Evolutionary conservation across 306 rosid genomes (phyloP), one percentile per base, ranked within the genome.

Genomic region (Lablab purpureus): DNA sequence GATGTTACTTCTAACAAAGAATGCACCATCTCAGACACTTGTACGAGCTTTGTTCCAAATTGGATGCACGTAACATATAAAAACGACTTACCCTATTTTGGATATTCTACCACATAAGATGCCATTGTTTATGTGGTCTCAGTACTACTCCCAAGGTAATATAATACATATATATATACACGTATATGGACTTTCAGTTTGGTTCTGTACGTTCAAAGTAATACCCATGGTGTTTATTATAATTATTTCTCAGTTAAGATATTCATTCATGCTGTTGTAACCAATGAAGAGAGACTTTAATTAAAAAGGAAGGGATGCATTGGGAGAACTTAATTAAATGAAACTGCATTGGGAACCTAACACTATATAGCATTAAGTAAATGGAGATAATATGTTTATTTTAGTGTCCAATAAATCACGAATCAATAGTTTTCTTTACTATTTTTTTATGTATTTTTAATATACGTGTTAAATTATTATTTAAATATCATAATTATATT

Each of bases 131-230:
- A 59, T 43, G 34, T 85, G 70, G 51, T 69, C 67, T 79, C 47
- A 55, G 79, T 55, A 54, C 79, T 2, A n/a, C n/a, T n/a, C 62
- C 72, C 13, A 67, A 78, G 60, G n/a, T n/a, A n/a, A 68, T 56
- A 43, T 30, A 30, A 3, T 30, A 2, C 1, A 30, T 30, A 30
- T 1, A 47, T 63, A 52, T 47, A 51, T 67, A 54, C 49, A n/a
- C n/a, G n/a, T n/a, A n/a, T n/a, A 72, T 83, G 56, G 66, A 68
- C 82, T 85, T 81, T 78, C 34, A 41, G 47, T 74, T 71, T 77
- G 14, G 32, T 62, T 76, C 36, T 40, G 15, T 82, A 63, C 65
- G 18, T 78, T 15, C 47, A 52, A 50, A 45, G 27, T 72, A 75
- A 62, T n/a, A n/a, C n/a, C 87, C 84, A 82, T 75, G 41, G 27